Base-by-base conservation (phyloP, 2,329 filamentous ascomycete species). In the Colletotrichum spaethianum region DNA sequence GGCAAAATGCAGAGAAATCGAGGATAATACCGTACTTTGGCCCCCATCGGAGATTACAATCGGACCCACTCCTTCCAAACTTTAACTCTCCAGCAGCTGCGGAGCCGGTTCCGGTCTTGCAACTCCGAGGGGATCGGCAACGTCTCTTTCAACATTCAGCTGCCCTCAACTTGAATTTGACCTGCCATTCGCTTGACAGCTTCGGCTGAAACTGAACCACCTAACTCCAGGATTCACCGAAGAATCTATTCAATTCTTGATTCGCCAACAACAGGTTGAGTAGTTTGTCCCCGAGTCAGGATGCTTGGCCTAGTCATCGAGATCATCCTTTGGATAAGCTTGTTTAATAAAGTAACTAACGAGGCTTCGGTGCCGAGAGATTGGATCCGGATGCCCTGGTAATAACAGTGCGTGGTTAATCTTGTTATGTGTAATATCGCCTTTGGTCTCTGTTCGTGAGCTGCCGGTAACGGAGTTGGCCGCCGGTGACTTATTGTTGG, bases 131-230 rank as follows among this genome's bases (percentile, higher is more conserved):
- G 36, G 56, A 59, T 59, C 56, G 56, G 18, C 38, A 23, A 28
- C 38, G 40, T 59, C 38, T 42, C 23, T 59, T 59, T 59, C 38
- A 59, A 59, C 36, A 4, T 36, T 31, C 38, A 59, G 38, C 56
- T 44, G 38, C 20, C 8, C 8, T 28, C 38, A 9, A 20, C 40
- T 8, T 44, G 23, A 16, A 26, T 40, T 40, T 9, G 3, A 9
- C 55, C n/a, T 26, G 36, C 8, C 55, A 28, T 59, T 55, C 52
- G 52, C 52, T 28, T 36, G 52, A 55, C 4, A 11, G 33, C 31
- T 31, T 28, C 52, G 31, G 31, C n/a, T 33, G 52, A 55, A 28
- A 55, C 28, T 16, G 31, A 36, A 3, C 28, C 33, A 55, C n/a
- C 52, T 31, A 23, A 20, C 26, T 18, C 52, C 33, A 31, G 28